These are phyloP conservation scores for Spatholobus suberectus DNA, from an alignment of 306 rosid species.

Conservation along the genomic window DNA sequence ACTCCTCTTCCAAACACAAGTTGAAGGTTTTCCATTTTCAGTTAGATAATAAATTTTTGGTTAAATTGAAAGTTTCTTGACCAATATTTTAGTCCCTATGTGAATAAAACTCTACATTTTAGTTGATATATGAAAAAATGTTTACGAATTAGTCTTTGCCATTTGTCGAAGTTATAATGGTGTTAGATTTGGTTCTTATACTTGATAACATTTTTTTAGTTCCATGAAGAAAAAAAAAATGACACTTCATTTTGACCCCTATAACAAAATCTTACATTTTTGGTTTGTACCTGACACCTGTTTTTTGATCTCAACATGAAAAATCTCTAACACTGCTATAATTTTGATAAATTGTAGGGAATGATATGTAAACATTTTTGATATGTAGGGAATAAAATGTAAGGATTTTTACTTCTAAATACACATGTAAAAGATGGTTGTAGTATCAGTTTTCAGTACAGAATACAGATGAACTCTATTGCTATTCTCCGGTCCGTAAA, in stretches of 20 bases:
- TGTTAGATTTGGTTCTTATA: too few relatives aligned
- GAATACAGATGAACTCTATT: not conserved
- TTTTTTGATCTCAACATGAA: too few relatives aligned
- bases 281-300: not conserved
- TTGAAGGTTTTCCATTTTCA: constrained; percentile 32
- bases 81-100: not conserved
- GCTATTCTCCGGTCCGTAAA: not conserved
- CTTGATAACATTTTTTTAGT: too few relatives aligned
- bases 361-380: not conserved
- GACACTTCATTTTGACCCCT: too few relatives aligned
- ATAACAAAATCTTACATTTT: too few relatives aligned
- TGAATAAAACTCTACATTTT: not conserved
- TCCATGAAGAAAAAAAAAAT: too few relatives aligned
- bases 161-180: too few relatives aligned
- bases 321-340: not conserved
- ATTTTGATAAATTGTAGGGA: not conserved
- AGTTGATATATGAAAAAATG: too few relatives aligned
- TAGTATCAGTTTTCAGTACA: not conserved
- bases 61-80: not conserved
- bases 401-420: not conserved
- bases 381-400: not conserved
- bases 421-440: not conserved
- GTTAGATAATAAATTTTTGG: not conserved
- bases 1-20: too few relatives aligned
- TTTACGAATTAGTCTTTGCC: too few relatives aligned